Percentiles rank a stretch among this genome's conserved stretches.
Evolutionary conservation across 495 filamentous ascomycete species (phyloP).

Genomic region (Lasiosphaeria miniovina): DNA sequence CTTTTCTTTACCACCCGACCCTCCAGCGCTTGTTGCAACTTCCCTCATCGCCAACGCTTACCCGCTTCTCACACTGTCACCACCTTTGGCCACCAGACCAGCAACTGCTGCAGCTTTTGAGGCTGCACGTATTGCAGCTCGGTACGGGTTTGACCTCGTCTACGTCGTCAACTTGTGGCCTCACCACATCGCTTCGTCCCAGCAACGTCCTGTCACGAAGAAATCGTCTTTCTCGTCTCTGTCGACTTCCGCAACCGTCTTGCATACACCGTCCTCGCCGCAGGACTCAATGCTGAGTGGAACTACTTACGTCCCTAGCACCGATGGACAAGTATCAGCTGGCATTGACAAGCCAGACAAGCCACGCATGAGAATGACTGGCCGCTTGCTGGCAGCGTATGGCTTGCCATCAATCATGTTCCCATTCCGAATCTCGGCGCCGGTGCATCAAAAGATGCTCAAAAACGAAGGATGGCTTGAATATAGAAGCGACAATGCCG

Average conservation of each 20-base stretch:
- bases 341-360: neutral
- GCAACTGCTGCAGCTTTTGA: constrained; percentile 38
- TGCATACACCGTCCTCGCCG: neutral
- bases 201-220: constrained; percentile 6
- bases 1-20: constrained; percentile 19
- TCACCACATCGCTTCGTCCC: constrained; percentile 20
- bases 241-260: constrained; percentile 6
- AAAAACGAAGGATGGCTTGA: constrained; percentile 39
- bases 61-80: constrained; percentile 25
- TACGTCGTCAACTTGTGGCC: constrained; percentile 47
- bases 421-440: constrained; percentile 38
- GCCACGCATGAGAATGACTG: constrained; percentile 21
- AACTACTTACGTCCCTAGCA: neutral
- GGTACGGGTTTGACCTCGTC: constrained; percentile 41
- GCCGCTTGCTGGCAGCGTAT: constrained; percentile 41
- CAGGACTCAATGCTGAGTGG: neutral
- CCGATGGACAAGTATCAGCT: neutral
- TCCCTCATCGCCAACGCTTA: neutral
- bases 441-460: constrained; percentile 38
- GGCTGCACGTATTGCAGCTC: constrained; percentile 38
- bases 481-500: constrained; percentile 29
- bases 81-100: constrained; percentile 28
- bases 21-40: constrained; percentile 4
- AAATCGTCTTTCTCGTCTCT: constrained; percentile 11
- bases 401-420: constrained; percentile 34